Evolutionary conservation across 768 basidiomycete genomes (phyloP).

Genomic region (Chalciporus pseudorubinellus): DNA sequence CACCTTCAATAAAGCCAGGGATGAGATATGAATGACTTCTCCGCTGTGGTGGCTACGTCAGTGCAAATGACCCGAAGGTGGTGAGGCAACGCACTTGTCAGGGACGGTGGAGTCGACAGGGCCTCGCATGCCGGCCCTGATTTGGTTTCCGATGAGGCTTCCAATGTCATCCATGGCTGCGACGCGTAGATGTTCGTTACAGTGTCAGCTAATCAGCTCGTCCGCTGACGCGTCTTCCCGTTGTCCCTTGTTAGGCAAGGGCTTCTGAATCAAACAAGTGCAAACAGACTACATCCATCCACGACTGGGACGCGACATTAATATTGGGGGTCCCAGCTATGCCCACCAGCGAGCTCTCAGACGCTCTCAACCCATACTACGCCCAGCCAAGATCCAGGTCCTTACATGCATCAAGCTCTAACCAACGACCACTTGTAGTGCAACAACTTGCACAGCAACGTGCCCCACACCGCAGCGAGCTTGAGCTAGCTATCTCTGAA

Average conservation of each 20-base stretch:
- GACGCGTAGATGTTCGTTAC: not conserved
- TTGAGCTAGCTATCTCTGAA: conserved; percentile 59
- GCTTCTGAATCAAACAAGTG: conserved; percentile 29
- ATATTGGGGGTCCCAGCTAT: conserved; percentile 27
- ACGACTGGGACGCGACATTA: not conserved
- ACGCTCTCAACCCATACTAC: conserved; percentile 73
- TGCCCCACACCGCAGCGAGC: conserved; percentile 60
- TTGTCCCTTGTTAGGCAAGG: conserved; percentile 21
- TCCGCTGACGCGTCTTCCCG: conserved; percentile 41
- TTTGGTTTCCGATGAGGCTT: conserved; percentile 52
- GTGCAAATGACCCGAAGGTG: not conserved
- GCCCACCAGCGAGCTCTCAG: conserved; percentile 72
- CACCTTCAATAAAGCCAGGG: conserved; percentile 94
- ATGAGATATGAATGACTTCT: conserved; percentile 96
- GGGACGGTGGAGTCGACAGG: conserved; percentile 56
- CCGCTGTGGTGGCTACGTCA: conserved; percentile 47
- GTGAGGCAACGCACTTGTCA: conserved; percentile 61
- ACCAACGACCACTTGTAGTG: conserved; percentile 25
- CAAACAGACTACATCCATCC: conserved; percentile 21
- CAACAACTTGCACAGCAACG: conserved; percentile 38
- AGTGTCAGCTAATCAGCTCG: not conserved
- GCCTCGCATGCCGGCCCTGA: conserved; percentile 40
- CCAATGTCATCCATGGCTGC: conserved; percentile 43
- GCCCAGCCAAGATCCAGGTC: conserved; percentile 41
- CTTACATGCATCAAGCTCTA: conserved; percentile 7